These are phyloP conservation scores for Termitomyces titanicus DNA, from an alignment of 768 basidiomycete genomes.

Conservation along the genomic window DNA sequence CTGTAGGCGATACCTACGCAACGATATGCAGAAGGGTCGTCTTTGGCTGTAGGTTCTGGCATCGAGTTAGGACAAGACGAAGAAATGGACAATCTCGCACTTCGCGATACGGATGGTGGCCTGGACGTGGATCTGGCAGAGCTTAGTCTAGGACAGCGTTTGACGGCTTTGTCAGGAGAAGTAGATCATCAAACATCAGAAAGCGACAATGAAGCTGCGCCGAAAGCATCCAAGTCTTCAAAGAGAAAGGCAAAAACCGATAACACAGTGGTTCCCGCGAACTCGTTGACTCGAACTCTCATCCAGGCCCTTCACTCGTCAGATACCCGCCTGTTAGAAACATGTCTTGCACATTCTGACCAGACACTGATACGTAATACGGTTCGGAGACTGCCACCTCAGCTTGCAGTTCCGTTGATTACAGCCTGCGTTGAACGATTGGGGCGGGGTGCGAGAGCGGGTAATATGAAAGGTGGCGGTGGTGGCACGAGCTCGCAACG, in stretches of 20 bases:
- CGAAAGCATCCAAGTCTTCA: conserved; percentile 24
- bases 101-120: conserved; percentile 57
- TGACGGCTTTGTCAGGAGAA: conserved; percentile 66
- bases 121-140: conserved; percentile 87
- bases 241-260: conserved; percentile 30
- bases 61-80: conserved; percentile 59
- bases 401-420: conserved; percentile 81
- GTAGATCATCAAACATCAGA: conserved; percentile 45
- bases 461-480: conserved; percentile 73
- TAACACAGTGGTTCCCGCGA: conserved; percentile 58
- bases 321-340: conserved; percentile 83
- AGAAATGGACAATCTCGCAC: conserved; percentile 45
- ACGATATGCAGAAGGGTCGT: conserved; percentile 65
- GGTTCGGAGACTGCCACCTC: conserved; percentile 80
- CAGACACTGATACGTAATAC: conserved; percentile 81
- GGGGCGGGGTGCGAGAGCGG: conserved; percentile 67
- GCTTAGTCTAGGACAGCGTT: conserved; percentile 85
- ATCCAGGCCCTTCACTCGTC: conserved; percentile 96
- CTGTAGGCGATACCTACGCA: conserved; percentile 47
- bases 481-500: conserved; percentile 79
- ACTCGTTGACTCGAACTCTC: conserved; percentile 88
- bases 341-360: conserved; percentile 83
- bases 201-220: conserved; percentile 38
- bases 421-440: conserved; percentile 87
- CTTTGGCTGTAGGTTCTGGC: conserved; percentile 65